phyloP scores from a whole-genome alignment of 2,329 filamentous ascomycete species.

The Neofusicoccum sp. region DNA sequence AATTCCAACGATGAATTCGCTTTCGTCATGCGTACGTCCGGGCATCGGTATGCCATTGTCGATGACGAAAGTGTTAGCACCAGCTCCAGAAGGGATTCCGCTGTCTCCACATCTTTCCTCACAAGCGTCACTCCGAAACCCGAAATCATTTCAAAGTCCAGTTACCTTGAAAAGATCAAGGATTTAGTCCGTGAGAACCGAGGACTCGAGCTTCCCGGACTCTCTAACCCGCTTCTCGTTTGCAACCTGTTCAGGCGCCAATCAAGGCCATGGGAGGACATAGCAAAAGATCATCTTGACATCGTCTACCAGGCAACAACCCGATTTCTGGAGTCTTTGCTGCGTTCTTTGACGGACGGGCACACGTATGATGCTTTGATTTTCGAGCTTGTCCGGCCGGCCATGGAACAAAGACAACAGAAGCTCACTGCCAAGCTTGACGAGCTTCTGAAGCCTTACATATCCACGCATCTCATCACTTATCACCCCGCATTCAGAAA shows the following conservation, averaged over 20 bases:
- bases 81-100: neutral
- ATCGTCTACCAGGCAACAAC: slow-evolving; percentile 34
- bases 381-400: slow-evolving; percentile 40
- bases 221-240: slow-evolving; percentile 60
- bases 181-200: slow-evolving; percentile 34
- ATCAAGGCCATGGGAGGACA: slow-evolving; percentile 52
- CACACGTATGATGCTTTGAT: slow-evolving; percentile 41
- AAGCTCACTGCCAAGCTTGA: slow-evolving; percentile 42
- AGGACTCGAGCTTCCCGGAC: slow-evolving; percentile 59
- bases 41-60: slow-evolving; percentile 38
- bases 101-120: neutral
- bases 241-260: slow-evolving; percentile 61
- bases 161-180: neutral
- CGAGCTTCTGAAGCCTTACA: slow-evolving; percentile 48
- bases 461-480: slow-evolving; percentile 51
- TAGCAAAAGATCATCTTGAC: slow-evolving; percentile 38
- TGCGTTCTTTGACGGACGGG: slow-evolving; percentile 38
- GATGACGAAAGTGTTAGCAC: slow-evolving; percentile 16
- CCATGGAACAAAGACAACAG: slow-evolving; percentile 38
- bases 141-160: slow-evolving; percentile 33
- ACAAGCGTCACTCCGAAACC: slow-evolving; percentile 12
- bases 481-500: slow-evolving; percentile 50
- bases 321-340: slow-evolving; percentile 36
- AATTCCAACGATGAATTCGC: slow-evolving; percentile 49
- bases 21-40: slow-evolving; percentile 37